A percentile compares a stretch with the other conserved stretches of the same genome.
Evolutionary conservation across 2,329 filamentous ascomycete genomes (phyloP).

Genomic region (Passalora sequoiae): DNA sequence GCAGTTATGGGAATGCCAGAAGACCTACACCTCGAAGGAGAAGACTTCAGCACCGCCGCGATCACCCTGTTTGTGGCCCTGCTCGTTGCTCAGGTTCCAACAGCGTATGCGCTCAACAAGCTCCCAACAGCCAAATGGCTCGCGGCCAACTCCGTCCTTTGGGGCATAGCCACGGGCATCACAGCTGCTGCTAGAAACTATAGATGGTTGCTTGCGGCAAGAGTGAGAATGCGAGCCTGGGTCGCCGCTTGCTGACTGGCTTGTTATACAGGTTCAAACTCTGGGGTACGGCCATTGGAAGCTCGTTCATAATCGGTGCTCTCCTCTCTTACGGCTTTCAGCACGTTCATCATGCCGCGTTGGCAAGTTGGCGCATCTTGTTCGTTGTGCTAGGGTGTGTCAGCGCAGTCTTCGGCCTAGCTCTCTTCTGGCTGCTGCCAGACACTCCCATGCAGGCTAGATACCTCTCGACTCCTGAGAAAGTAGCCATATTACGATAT

Average conservation of each 20-base stretch:
- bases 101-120: conserved; percentile 53
- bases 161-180: conserved; percentile 55
- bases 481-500: conserved; percentile 45
- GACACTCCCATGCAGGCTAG: conserved; percentile 30
- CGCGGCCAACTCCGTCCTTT: conserved; percentile 56
- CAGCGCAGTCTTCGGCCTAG: conserved; percentile 2
- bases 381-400: conserved; percentile 2
- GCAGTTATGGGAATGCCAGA: conserved; percentile 59
- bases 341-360: conserved; percentile 2
- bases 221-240: conserved; percentile 63
- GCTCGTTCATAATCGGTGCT: conserved; percentile 1
- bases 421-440: conserved; percentile 13
- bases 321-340: conserved; percentile 4
- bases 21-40: conserved; percentile 53
- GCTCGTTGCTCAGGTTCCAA: conserved; percentile 55
- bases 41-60: conserved; percentile 59
- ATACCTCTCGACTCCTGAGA: conserved; percentile 27
- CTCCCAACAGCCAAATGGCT: conserved; percentile 57
- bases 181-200: conserved; percentile 58
- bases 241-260: conserved; percentile 53
- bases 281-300: conserved; percentile 2
- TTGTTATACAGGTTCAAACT: not conserved
- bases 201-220: conserved; percentile 52
- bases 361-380: conserved; percentile 5
- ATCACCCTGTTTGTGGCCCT: conserved; percentile 61